phyloP scores from a whole-genome alignment of 768 basidiomycete genomes.

The Coprinopsis cinerea region DNA sequence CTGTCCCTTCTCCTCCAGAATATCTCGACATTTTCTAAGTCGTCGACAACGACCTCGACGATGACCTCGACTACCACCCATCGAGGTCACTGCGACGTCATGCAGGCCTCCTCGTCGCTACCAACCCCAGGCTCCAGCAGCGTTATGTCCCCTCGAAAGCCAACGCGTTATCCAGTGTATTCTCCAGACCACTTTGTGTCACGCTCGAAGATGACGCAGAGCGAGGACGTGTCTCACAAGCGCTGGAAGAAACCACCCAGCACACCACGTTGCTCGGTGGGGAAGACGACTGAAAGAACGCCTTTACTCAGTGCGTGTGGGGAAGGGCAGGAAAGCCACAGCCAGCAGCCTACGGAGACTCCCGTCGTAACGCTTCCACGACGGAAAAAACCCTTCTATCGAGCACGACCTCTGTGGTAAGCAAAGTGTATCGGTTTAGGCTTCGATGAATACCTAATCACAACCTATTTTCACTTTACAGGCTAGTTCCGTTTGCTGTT shows the following conservation, averaged over 20 bases:
- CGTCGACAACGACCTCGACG: not conserved
- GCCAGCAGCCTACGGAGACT: not conserved
- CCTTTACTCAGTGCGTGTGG: slow-evolving; percentile 12
- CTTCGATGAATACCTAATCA: not conserved
- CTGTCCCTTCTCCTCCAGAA: not conserved
- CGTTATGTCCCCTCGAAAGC: not conserved
- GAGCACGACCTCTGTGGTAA: slow-evolving; percentile 47
- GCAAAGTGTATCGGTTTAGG: slow-evolving; percentile 22
- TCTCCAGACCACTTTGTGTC: not conserved
- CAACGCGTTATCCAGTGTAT: not conserved
- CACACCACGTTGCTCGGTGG: not conserved
- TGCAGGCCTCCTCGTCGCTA: not conserved
- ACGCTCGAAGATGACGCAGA: not conserved
- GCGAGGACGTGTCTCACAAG: slow-evolving; percentile 5
- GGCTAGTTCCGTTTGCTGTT: slow-evolving; percentile 77
- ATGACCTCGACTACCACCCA: slow-evolving; percentile 12
- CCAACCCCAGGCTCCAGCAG: not conserved
- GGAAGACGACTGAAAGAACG: slow-evolving; percentile 6
- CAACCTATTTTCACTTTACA: slow-evolving; percentile 21
- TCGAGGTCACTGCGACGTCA: slow-evolving; percentile 12
- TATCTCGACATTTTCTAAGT: not conserved
- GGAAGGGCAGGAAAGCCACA: not conserved
- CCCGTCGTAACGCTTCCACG: not conserved
- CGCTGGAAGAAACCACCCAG: slow-evolving; percentile 6
- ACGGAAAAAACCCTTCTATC: slow-evolving; percentile 44